Evolutionary conservation across 2,329 filamentous ascomycete genomes (phyloP), one percentile per base, ranked within the genome.

Genomic region (Nothophoma quercina): DNA sequence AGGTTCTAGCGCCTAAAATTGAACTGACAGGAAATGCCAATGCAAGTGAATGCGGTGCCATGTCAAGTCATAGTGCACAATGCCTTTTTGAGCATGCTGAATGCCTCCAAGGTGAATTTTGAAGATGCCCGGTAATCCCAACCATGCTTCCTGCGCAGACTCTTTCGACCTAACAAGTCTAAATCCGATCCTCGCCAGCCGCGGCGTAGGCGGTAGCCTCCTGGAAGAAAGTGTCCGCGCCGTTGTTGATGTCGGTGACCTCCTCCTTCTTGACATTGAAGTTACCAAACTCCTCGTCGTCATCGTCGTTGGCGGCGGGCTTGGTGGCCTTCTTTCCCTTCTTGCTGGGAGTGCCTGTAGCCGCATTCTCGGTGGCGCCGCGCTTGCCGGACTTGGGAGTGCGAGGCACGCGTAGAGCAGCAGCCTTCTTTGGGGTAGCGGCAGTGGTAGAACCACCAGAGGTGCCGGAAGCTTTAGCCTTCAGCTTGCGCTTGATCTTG

Each of bases 401-500:
- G 4, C 47, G 49, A 0, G 35, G 35, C 0, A 35, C 23, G 18
- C 39, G 36, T 2, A 39, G n/a, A n/a, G n/a, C 32, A 1, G 41
- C 23, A 0, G 42, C 5, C 36, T 67, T 67, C 58, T 63, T 72
- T 32, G 68, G 66, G 1, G 66, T n/a, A n/a, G n/a, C n/a, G n/a
- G n/a, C n/a, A n/a, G n/a, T 67, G 2, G 28, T 32, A 10, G 34
- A 22, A 36, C 34, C 34, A n/a, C 18, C 45, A 7, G 51, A 28
- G 9, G 28, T 12, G 1, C 34, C 36, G 12, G 54, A 51, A n/a
- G 59, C 64, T 21, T 56, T 56, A 3, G 19, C 8, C 21, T 61
- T 69, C 38, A 73, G 51, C 48, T 74, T 73, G 21, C 58, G 57
- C 49, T 69, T 72, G 50, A 74, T 64, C 4, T 66, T 71, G 45